Base-by-base conservation (phyloP, 176 grass and related monocot species). In the Carex cristatella region DNA sequence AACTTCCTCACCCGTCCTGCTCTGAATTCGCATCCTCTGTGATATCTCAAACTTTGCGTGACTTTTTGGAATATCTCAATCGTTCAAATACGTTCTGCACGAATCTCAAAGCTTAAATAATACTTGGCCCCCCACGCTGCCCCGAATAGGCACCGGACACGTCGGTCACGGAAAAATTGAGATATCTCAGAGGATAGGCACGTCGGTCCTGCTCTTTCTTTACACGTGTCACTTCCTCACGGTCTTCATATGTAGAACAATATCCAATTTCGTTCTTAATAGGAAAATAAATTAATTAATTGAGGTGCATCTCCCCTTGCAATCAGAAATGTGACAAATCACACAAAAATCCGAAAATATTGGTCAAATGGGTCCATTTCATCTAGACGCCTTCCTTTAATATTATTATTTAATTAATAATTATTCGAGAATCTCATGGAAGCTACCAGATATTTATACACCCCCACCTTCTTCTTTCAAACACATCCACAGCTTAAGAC, bases 361-460 rank as follows among this genome's bases (percentile, higher is more conserved):
- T 5, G 31, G 79, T 30, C 42, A 10, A 83, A 53, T 18, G 10
- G 7, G 30, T 49, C 81, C 81, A 83, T 44, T 62, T 83, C 61
- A 83, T 53, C 11, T 16, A 51, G 44, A 83, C 63, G 3, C 28
- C 19, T 10, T 28, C 60, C 63, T 51, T 69, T 69, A 83, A 49
- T 51, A 69, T 65, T 48, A 30, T 61, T 58, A 61, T 80, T 82
- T 7, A 40, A 30, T 82, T 67, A 11, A 78, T 81, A 38, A 48
- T 77, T 28, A 59, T 31, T 67, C 65, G 5, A 49, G 60, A 67
- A 53, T 54, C 61, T 51, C 23, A 4, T 12, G 18, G 81, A 83
- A 83, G 44, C 11, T 56, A 69, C 42, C 30, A 83, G 81, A 83
- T 83, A 83, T 83, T 83, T 83, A 83, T 83, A 83, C 0, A 83